Evolutionary conservation across 306 rosid species (phyloP).

Genomic region (Pyrus betulifolia): DNA sequence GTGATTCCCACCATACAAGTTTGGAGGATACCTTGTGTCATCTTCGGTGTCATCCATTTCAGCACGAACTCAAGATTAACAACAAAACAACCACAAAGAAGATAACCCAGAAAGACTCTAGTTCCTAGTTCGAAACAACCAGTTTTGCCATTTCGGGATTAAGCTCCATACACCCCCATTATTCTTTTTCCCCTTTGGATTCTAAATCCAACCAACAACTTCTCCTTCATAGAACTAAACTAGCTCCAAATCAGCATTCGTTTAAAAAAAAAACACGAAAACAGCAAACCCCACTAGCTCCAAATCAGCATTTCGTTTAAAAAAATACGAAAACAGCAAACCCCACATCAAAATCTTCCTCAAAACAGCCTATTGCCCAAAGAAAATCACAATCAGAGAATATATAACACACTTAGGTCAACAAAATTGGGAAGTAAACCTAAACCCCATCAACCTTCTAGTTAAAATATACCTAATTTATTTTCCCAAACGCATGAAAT

Average conservation of each 20-base stretch:
- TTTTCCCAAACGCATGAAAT: background rate
- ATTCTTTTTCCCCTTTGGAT: background rate
- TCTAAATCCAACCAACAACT: background rate
- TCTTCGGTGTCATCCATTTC: constrained; percentile 74
- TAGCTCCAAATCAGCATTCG: background rate
- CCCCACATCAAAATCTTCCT: background rate
- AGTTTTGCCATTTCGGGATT: background rate
- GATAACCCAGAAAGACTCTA: background rate
- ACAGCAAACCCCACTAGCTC: background rate
- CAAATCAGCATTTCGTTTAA: background rate
- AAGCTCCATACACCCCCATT: background rate
- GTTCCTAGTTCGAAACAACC: constrained; percentile 11
- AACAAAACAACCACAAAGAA: constrained; percentile 15
- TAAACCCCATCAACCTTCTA: background rate
- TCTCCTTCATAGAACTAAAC: background rate
- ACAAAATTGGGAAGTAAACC: background rate
- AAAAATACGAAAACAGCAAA: background rate
- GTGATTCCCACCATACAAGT: constrained; percentile 34
- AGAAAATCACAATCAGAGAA: background rate
- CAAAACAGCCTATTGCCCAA: background rate
- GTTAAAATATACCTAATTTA: background rate
- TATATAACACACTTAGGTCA: background rate
- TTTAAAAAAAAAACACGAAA: background rate
- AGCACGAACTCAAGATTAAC: constrained; percentile 6
- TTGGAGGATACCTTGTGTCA: constrained; percentile 47